Evolutionary conservation across 2,329 filamentous ascomycete species (phyloP).

Genomic region (Aspergillus cejpii): DNA sequence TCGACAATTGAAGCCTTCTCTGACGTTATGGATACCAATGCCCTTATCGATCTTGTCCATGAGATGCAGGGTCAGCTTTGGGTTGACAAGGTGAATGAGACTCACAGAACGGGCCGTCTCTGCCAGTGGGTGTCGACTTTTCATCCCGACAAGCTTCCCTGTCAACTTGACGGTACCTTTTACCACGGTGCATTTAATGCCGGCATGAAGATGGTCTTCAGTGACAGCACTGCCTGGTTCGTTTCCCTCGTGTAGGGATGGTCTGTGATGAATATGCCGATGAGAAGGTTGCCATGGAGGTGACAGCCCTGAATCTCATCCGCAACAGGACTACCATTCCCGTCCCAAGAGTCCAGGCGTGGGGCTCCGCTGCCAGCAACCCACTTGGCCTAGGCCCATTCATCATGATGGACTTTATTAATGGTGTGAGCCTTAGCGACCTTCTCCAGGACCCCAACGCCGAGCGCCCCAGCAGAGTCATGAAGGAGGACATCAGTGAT

Average conservation of each 20-base stretch:
- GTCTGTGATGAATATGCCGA: conserved; percentile 24
- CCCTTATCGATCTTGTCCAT: conserved; percentile 17
- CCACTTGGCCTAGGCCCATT: conserved; percentile 24
- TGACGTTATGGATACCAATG: conserved; percentile 21
- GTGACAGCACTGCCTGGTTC: conserved; percentile 23
- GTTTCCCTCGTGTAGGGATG: conserved; percentile 27
- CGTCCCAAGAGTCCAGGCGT: conserved; percentile 23
- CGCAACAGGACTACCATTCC: conserved; percentile 22
- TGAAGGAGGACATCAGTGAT: conserved; percentile 25
- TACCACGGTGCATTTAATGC: conserved; percentile 31
- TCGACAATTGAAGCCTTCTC: too few species aligned
- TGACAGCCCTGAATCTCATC: conserved; percentile 23
- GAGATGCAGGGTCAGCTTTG: conserved; percentile 17
- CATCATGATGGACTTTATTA: conserved; percentile 29
- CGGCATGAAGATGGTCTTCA: conserved; percentile 30
- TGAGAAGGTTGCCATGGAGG: conserved; percentile 30
- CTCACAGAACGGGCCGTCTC: conserved; percentile 14
- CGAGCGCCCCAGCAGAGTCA: conserved; percentile 41
- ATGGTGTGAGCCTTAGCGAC: conserved; percentile 21
- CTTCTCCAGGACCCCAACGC: conserved; percentile 28
- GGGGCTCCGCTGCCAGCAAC: conserved; percentile 24
- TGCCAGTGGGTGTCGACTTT: conserved; percentile 32
- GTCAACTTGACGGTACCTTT: conserved; percentile 28
- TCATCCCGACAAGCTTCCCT: conserved; percentile 29
- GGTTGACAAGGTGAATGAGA: conserved; percentile 20